Conservation (phyloP, 1,284 basidiomycete genomes). For the Mixia osmundae region DNA sequence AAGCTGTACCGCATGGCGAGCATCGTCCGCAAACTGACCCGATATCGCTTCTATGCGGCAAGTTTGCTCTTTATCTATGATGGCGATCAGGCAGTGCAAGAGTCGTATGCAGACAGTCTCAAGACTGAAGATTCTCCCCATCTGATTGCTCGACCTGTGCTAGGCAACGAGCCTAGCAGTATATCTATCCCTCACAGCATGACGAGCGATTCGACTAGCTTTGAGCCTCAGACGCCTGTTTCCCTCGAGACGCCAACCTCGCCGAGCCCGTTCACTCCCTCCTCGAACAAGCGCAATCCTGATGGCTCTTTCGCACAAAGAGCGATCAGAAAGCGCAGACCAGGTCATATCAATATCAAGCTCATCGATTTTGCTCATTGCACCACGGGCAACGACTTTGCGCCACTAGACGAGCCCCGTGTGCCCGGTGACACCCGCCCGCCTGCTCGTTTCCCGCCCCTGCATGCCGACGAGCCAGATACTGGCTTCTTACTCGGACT, state of each 20-base stretch:
- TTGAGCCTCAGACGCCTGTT: not conserved
- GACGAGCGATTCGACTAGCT: conserved; percentile 1
- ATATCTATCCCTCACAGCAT: too few species aligned
- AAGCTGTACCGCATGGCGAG: conserved; percentile 84
- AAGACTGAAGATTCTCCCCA: too few species aligned
- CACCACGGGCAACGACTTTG: conserved; percentile 79
- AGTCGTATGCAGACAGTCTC: conserved; percentile 5
- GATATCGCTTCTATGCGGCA: conserved; percentile 95
- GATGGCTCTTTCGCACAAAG: conserved; percentile 4
- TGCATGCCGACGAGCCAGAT: conserved; percentile 67
- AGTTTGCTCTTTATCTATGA: conserved; percentile 94
- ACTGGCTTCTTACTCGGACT: conserved; percentile 83
- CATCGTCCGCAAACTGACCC: conserved; percentile 63
- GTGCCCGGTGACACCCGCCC: conserved; percentile 33
- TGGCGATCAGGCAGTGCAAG: conserved; percentile 56
- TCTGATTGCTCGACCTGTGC: too few species aligned
- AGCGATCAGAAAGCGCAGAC: conserved; percentile 23
- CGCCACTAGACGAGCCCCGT: conserved; percentile 14
- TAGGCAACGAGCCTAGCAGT: not conserved
- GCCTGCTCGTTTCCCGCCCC: conserved; percentile 75
- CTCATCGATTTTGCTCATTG: conserved; percentile 99
- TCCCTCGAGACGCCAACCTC: not conserved
- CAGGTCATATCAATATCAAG: conserved; percentile 76
- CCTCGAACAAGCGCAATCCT: conserved; percentile 1
- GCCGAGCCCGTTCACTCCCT: too few species aligned